Conservation (phyloP, 495 filamentous ascomycete genomes). For the Physcia stellaris region DNA sequence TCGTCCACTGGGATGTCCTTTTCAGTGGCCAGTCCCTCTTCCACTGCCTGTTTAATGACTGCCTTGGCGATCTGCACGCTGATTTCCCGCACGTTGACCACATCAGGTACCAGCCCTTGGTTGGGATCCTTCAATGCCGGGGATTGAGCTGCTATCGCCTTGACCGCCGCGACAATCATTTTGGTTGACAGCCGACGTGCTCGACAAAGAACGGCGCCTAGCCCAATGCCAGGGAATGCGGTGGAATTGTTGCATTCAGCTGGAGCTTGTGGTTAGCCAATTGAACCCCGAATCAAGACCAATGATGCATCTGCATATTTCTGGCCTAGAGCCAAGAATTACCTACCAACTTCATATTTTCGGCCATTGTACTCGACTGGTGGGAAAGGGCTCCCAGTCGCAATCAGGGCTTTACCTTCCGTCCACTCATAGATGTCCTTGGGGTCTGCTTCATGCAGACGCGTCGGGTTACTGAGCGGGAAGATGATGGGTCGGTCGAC, state of each 20-base stretch:
- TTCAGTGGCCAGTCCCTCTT: conserved; percentile 52
- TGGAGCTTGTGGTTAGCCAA: conserved; percentile 6
- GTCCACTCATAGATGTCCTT: conserved; percentile 71
- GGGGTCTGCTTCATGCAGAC: conserved; percentile 70
- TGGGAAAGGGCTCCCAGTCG: conserved; percentile 73
- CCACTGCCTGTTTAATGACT: conserved; percentile 58
- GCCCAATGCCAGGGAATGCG: conserved; percentile 76
- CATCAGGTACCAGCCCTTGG: conserved; percentile 57
- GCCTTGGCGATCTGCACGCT: conserved; percentile 65
- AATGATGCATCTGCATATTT: no score
- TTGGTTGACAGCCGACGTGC: conserved; percentile 50
- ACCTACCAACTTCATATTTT: conserved; percentile 48
- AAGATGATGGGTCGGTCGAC: conserved; percentile 68
- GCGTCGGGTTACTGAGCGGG: conserved; percentile 76
- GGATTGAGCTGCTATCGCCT: conserved; percentile 54
- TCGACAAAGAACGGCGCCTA: conserved; percentile 60
- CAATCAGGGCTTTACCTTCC: conserved; percentile 62
- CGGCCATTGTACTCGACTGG: conserved; percentile 55
- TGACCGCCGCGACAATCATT: conserved; percentile 71
- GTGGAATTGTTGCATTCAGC: conserved; percentile 88
- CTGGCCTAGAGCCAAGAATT: neutral
- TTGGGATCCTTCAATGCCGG: conserved; percentile 50
- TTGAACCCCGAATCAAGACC: neutral
- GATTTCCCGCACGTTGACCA: conserved; percentile 59
- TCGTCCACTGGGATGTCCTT: conserved; percentile 42